phyloP scores from a whole-genome alignment of 192 early-diverging fungal species.

The Entophlyctis luteolus region DNA sequence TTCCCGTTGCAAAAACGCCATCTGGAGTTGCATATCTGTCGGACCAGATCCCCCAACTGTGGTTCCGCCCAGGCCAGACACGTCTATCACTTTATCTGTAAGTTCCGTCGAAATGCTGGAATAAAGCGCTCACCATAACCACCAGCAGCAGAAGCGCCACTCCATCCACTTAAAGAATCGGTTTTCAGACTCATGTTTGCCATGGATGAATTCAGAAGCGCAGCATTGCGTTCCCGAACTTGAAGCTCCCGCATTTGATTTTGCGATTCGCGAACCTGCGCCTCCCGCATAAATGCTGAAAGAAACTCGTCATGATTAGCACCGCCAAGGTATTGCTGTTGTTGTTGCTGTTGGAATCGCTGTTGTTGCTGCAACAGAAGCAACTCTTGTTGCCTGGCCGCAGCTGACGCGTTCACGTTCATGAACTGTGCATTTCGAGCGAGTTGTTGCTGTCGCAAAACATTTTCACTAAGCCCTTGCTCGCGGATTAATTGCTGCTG shows the following conservation, averaged over 20 bases:
- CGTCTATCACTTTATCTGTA: too few relatives aligned
- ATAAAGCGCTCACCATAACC: too few relatives aligned
- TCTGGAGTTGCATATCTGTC: too few relatives aligned
- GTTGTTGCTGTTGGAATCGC: conserved; percentile 30
- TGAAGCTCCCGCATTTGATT: conserved; percentile 35
- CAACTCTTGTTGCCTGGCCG: conserved; percentile 26
- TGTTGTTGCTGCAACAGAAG: conserved; percentile 27
- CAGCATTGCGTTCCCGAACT: conserved; percentile 27
- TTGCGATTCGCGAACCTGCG: conserved; percentile 38
- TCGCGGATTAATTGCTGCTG: conserved; percentile 17
- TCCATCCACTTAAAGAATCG: too few relatives aligned
- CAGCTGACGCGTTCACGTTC: background rate
- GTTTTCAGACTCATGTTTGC: background rate
- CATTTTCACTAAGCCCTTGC: conserved; percentile 17
- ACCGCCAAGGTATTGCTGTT: conserved; percentile 30
- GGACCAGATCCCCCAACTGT: too few relatives aligned
- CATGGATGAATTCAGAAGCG: background rate
- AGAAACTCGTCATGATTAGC: conserved; percentile 37
- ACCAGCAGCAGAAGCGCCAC: too few relatives aligned
- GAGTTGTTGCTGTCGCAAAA: conserved; percentile 16
- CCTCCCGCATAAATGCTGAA: conserved; percentile 37
- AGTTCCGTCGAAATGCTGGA: too few relatives aligned
- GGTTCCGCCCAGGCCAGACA: too few relatives aligned
- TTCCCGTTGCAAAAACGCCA: conserved; percentile 1
- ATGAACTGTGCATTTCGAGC: background rate